Conservation (phyloP, 441 rosid species). For the Lepidium campestre region DNA sequence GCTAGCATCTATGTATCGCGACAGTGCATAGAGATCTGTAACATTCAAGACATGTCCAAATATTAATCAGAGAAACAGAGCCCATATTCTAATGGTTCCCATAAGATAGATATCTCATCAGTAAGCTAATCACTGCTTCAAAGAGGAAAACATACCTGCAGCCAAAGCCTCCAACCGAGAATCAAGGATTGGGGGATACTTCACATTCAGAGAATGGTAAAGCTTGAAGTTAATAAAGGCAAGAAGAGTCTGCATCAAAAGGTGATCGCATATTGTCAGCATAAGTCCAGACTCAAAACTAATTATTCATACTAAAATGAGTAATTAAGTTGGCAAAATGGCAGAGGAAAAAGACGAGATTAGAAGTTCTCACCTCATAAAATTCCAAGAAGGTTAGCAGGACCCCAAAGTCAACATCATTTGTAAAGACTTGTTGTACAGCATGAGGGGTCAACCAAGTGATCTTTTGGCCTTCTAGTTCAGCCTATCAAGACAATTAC, state of each 20-base stretch:
- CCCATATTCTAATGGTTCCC: neutral
- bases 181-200: slow-evolving; percentile 90
- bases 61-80: neutral
- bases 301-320: neutral
- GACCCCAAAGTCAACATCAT: slow-evolving; percentile 78
- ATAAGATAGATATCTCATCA: neutral
- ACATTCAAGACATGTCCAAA: neutral
- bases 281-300: neutral
- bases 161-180: slow-evolving; percentile 84
- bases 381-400: slow-evolving; percentile 86
- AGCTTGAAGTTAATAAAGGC: slow-evolving; percentile 77
- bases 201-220: slow-evolving; percentile 70
- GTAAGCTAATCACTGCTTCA: neutral
- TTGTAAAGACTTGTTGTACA: slow-evolving; percentile 84
- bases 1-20: slow-evolving; percentile 65
- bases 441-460: slow-evolving; percentile 93
- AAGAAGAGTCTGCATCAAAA: slow-evolving; percentile 71
- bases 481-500: slow-evolving; percentile 52
- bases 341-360: neutral
- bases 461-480: slow-evolving; percentile 88
- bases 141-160: slow-evolving; percentile 46
- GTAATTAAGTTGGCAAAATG: neutral
- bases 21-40: slow-evolving; percentile 83
- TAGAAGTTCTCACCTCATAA: slow-evolving; percentile 55
- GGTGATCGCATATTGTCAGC: neutral